These are phyloP conservation scores for Gnetum montanum DNA, from an alignment of 75 land plant species.

Conservation along the genomic window DNA sequence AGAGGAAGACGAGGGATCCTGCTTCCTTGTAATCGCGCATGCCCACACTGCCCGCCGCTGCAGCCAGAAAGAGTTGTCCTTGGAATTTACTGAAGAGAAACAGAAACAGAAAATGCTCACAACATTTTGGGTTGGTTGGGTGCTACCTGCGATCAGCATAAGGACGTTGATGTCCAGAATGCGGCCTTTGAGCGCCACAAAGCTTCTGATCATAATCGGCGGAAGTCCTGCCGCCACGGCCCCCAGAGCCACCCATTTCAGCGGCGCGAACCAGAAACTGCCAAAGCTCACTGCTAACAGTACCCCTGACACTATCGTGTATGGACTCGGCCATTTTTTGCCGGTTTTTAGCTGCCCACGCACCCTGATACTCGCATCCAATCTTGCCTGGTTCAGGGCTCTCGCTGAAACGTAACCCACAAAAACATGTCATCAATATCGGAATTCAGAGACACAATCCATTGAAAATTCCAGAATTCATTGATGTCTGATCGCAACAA, in stretches of 20 bases:
- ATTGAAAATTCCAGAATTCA: too few species aligned
- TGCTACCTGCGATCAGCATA: conserved; percentile 56
- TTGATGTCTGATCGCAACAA: too few species aligned
- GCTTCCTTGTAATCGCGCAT: conserved; percentile 74
- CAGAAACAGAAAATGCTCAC: too few species aligned
- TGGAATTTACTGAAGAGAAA: too few species aligned
- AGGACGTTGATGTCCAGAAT: conserved; percentile 81
- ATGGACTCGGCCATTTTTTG: conserved; percentile 73
- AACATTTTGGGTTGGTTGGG: too few species aligned
- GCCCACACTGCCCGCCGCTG: conserved; percentile 76
- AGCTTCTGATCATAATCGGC: conserved; percentile 37
- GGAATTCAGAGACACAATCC: too few species aligned
- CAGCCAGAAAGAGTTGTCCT: not conserved
- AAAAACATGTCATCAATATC: not conserved
- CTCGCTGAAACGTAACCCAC: conserved; percentile 51
- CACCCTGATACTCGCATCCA: conserved; percentile 64
- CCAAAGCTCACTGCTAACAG: conserved; percentile 48
- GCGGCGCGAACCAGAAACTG: conserved; percentile 33
- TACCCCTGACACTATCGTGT: conserved; percentile 47
- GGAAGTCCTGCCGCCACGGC: conserved; percentile 60
- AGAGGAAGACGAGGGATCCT: conserved; percentile 71
- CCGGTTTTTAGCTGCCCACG: conserved; percentile 28
- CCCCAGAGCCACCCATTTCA: conserved; percentile 67
- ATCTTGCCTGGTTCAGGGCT: conserved; percentile 64
- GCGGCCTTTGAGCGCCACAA: conserved; percentile 33